Evolutionary conservation across 2,329 filamentous ascomycete species (phyloP).

Genomic region (Trichoderma oligosporum): DNA sequence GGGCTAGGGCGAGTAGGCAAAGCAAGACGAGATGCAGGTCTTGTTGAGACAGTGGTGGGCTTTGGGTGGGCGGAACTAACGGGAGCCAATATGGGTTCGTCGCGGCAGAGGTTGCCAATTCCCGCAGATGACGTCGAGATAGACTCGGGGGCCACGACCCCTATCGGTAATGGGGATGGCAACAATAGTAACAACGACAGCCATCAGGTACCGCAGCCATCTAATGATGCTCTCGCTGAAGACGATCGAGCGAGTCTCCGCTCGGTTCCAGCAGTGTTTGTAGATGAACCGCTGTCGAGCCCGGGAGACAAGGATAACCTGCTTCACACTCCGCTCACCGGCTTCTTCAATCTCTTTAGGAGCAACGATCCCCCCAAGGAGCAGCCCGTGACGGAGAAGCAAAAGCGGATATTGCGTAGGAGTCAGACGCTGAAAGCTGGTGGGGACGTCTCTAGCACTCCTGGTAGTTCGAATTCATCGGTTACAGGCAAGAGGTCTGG

Average conservation of each 20-base stretch:
- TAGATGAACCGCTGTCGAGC: slow-evolving; percentile 27
- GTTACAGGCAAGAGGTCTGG: slow-evolving; percentile 22
- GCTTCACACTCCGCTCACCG: slow-evolving; percentile 51
- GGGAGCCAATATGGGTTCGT: slow-evolving; percentile 54
- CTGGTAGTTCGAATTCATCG: slow-evolving; percentile 21
- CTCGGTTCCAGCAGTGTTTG: slow-evolving; percentile 37
- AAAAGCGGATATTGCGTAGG: slow-evolving; percentile 68
- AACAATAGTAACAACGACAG: slow-evolving; percentile 32
- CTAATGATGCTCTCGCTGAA: slow-evolving; percentile 60
- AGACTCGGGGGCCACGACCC: slow-evolving; percentile 36
- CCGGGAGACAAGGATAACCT: slow-evolving; percentile 31
- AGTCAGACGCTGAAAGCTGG: slow-evolving; percentile 61
- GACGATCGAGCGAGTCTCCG: slow-evolving; percentile 61
- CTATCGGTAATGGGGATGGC: slow-evolving; percentile 20
- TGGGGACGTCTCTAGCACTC: slow-evolving; percentile 24
- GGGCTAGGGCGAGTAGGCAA: slow-evolving; percentile 92
- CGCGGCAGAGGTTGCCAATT: slow-evolving; percentile 44
- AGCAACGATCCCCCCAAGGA: slow-evolving; percentile 50
- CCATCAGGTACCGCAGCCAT: slow-evolving; percentile 66
- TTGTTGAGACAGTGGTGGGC: slow-evolving; percentile 87
- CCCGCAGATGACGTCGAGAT: slow-evolving; percentile 33
- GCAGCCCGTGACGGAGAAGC: slow-evolving; percentile 52
- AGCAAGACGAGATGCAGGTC: slow-evolving; percentile 81
- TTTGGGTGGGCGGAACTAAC: slow-evolving; percentile 96
- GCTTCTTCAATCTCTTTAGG: slow-evolving; percentile 72